Evolutionary conservation across 768 basidiomycete genomes (phyloP).

Genomic region (Tulasnella calospora): DNA sequence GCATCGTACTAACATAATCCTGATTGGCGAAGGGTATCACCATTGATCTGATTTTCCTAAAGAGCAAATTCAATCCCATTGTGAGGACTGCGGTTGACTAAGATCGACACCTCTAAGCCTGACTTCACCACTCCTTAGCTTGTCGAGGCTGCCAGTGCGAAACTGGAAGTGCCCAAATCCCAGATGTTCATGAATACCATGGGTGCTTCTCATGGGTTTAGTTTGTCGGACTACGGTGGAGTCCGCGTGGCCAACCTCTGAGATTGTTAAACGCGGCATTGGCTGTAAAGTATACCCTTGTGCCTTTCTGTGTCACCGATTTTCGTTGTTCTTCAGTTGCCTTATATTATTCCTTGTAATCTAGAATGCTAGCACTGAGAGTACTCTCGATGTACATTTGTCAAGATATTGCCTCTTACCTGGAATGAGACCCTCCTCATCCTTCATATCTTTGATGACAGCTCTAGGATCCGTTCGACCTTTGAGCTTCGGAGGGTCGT

Average conservation of each 20-base stretch:
- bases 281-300: not conserved
- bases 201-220: not conserved
- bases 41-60: slow-evolving; percentile 23
- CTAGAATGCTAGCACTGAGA: not conserved
- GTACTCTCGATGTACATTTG: not conserved
- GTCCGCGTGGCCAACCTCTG: slow-evolving; percentile 19
- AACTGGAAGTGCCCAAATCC: slow-evolving; percentile 19
- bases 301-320: not conserved
- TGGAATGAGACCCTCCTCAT: not conserved
- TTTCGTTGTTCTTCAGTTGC: not conserved
- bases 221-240: slow-evolving; percentile 20
- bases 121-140: slow-evolving; percentile 9
- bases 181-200: slow-evolving; percentile 24
- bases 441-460: not conserved
- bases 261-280: not conserved
- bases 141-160: slow-evolving; percentile 19
- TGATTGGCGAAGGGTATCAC: slow-evolving; percentile 3
- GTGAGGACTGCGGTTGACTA: slow-evolving; percentile 4
- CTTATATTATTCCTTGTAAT: not conserved
- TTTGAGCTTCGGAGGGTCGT: too few relatives aligned
- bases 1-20: not conserved
- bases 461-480: too few relatives aligned
- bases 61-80: slow-evolving; percentile 19
- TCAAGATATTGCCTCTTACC: not conserved
- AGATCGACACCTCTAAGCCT: not conserved